Evolutionary conservation across 169 alveolate species (phyloP).

Genomic region (Blepharisma undulans): DNA sequence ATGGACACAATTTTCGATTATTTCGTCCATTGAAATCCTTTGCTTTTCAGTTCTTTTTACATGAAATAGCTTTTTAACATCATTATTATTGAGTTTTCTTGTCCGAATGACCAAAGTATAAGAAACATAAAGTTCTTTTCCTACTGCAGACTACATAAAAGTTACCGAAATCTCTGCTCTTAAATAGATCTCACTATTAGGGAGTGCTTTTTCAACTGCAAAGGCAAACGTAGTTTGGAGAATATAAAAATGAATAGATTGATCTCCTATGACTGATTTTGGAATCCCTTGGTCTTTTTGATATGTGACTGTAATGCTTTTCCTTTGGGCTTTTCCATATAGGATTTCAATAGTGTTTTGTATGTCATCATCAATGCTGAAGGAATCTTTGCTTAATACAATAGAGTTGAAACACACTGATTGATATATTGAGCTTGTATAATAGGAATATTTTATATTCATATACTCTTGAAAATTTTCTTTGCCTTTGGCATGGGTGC

Average conservation of each 20-base stretch:
- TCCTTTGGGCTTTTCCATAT: background rate
- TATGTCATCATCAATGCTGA: background rate
- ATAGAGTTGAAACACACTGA: background rate
- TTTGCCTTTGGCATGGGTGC: background rate
- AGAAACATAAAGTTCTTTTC: background rate
- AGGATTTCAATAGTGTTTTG: background rate
- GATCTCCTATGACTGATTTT: background rate
- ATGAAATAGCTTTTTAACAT: background rate
- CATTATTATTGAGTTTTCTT: background rate
- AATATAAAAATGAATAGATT: constrained; percentile 2
- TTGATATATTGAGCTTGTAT: background rate
- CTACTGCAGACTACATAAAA: background rate
- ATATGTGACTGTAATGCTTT: background rate
- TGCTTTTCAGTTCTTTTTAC: background rate
- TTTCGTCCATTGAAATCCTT: background rate
- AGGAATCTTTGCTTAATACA: background rate
- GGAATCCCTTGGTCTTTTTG: constrained; percentile 34
- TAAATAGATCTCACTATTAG: background rate
- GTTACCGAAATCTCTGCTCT: background rate
- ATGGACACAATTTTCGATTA: background rate
- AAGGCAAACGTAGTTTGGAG: background rate
- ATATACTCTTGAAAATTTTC: background rate
- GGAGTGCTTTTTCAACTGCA: background rate
- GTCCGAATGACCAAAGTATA: background rate
- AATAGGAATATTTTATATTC: background rate